Conservation (phyloP, 1,284 basidiomycete genomes). For the Tetrapyrgos nigripes region DNA sequence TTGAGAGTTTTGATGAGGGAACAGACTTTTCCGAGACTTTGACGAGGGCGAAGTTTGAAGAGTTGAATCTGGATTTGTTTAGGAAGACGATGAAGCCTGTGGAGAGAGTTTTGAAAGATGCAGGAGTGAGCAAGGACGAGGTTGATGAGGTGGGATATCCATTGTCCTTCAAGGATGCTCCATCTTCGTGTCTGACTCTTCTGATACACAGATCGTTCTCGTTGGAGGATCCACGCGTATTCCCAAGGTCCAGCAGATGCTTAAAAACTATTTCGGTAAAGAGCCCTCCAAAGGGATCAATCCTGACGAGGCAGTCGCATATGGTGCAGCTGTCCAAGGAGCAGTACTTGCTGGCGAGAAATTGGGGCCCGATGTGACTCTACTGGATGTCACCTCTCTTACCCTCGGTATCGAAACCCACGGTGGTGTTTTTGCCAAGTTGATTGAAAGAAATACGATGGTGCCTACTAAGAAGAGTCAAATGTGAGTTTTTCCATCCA, state of each 20-base stretch:
- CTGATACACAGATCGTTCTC: conserved; percentile 72
- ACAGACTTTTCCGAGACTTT: conserved; percentile 78
- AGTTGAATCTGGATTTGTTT: conserved; percentile 78
- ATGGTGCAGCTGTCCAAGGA: conserved; percentile 91
- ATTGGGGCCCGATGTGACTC: conserved; percentile 69
- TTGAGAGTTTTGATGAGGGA: conserved; percentile 77
- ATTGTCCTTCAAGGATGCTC: not conserved
- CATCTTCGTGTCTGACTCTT: not conserved
- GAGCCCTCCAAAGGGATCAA: conserved; percentile 85
- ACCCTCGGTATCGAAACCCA: conserved; percentile 91
- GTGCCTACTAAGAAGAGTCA: conserved; percentile 89
- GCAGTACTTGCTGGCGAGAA: conserved; percentile 82
- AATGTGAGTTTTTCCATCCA: conserved; percentile 30
- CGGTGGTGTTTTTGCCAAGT: conserved; percentile 85
- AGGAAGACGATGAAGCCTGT: conserved; percentile 76
- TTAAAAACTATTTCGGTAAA: conserved; percentile 89
- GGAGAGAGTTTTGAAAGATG: conserved; percentile 75
- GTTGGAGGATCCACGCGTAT: conserved; percentile 94
- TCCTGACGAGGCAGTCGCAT: conserved; percentile 94
- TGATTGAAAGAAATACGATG: conserved; percentile 88
- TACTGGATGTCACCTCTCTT: conserved; percentile 80
- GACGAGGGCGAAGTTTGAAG: conserved; percentile 79
- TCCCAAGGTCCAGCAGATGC: conserved; percentile 85
- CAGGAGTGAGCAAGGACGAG: conserved; percentile 68
- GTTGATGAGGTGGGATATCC: conserved; percentile 75